Base-by-base conservation (phyloP, 805 yeast genomes). In the Yarrowia sp. region DNA sequence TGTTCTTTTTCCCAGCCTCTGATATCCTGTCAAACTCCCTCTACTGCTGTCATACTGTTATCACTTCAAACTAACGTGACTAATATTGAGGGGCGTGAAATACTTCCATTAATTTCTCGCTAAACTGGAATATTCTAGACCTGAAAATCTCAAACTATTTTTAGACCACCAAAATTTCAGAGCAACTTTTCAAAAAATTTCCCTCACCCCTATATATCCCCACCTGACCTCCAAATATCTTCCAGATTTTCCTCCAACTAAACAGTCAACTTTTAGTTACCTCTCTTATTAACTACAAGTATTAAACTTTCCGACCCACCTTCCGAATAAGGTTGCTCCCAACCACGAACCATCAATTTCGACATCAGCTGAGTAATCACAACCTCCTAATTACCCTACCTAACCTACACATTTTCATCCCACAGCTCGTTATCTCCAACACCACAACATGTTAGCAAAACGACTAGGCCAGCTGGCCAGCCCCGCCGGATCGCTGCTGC, bases 381-480 rank as follows among this genome's bases (percentile, higher is more conserved):
- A 24, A 24, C 30, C 30, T 24, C 30, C 30, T 24, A 24, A 24
- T 58, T 58, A 58, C 64, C 64, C 64, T 58, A 58, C 64, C 30
- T 42, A 43, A 42, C 50, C 40, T 58, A 43, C 64, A 58, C 64
- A 42, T 58, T 58, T 58, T 58, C 64, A 42, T 42, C 40, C 50
- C 64, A 17, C 64, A 42, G 40, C 13, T 42, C 24, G 30, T 14
- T 58, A 58, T 42, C 64, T 58, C 64, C 64, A 58, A 39, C 49
- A 40, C 64, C 64, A 58, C 64, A 58, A 58, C 64, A 58, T 58
- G 64, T 12, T 58, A 58, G 64, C 64, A 33, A 58, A 58, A 58
- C 64, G 64, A 40, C 50, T 58, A 33, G 64, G 64, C 50, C 64
- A 58, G 64, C 64, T 58, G 64, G 64, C 64, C 64, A 43, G 50